phyloP scores from a whole-genome alignment of 2,329 filamentous ascomycete species.

The Aspergillus costaricaensis region DNA sequence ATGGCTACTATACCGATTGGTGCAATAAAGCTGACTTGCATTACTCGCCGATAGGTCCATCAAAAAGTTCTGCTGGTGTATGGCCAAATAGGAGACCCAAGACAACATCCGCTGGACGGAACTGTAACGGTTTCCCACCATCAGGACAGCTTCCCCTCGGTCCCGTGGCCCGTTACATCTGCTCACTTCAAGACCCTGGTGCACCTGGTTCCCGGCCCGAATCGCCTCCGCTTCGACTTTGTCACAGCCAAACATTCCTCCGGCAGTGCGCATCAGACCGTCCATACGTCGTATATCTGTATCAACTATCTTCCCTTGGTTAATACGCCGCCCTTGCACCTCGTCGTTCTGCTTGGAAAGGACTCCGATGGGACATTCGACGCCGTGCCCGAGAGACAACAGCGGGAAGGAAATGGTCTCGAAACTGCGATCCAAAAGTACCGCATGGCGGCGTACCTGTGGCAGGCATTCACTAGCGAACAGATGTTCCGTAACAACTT shows the following conservation, averaged over 20 bases:
- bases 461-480: conserved; percentile 96
- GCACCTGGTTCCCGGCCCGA: conserved; percentile 87
- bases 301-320: conserved; percentile 83
- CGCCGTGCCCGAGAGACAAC: conserved; percentile 70
- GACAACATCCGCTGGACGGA: conserved; percentile 71
- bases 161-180: conserved; percentile 81
- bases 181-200: conserved; percentile 91
- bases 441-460: conserved; percentile 91
- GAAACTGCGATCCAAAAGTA: conserved; percentile 85
- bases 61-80: conserved; percentile 84
- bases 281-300: conserved; percentile 77
- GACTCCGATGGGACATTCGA: conserved; percentile 88
- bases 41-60: conserved; percentile 65
- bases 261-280: conserved; percentile 59
- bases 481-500: conserved; percentile 92
- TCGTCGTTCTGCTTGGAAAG: conserved; percentile 83
- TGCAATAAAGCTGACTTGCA: not conserved
- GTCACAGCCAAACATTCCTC: conserved; percentile 76
- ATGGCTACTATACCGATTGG: not conserved
- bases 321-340: conserved; percentile 78
- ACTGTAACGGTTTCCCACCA: conserved; percentile 76
- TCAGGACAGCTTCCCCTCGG: conserved; percentile 81
- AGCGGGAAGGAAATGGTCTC: conserved; percentile 79
- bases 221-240: conserved; percentile 86
- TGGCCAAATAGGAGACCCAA: conserved; percentile 76